phyloP scores from a whole-genome alignment of 257 asterid genomes.

The Salvia splendens region DNA sequence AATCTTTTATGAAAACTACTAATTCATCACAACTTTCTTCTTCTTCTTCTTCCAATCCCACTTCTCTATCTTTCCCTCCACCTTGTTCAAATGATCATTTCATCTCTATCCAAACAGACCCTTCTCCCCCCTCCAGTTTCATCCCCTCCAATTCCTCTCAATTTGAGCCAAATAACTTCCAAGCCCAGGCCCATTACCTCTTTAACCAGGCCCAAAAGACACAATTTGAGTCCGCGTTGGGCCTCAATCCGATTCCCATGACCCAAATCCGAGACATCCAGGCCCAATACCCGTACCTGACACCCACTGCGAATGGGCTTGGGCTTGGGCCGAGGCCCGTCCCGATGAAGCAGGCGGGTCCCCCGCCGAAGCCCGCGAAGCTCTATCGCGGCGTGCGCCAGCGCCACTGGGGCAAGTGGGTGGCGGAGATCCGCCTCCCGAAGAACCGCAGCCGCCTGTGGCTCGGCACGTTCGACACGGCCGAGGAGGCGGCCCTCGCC shows the following conservation, averaged over 20 bases:
- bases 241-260: slow-evolving; percentile 49
- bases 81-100: neutral
- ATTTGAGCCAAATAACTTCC: slow-evolving; percentile 31
- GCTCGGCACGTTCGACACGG: slow-evolving; percentile 95
- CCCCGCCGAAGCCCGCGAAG: slow-evolving; percentile 77
- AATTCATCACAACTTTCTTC: slow-evolving; percentile 50
- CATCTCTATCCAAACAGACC: no score
- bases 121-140: slow-evolving; percentile 37
- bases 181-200: slow-evolving; percentile 33
- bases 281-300: slow-evolving; percentile 31
- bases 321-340: slow-evolving; percentile 53
- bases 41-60: slow-evolving; percentile 40
- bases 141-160: slow-evolving; percentile 37
- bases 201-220: slow-evolving; percentile 42
- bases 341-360: slow-evolving; percentile 59
- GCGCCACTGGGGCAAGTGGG: slow-evolving; percentile 99
- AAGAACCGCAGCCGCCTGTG: slow-evolving; percentile 88
- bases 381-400: slow-evolving; percentile 96
- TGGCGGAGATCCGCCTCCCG: slow-evolving; percentile 94
- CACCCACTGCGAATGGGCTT: slow-evolving; percentile 31
- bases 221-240: slow-evolving; percentile 33
- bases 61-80: slow-evolving; percentile 14
- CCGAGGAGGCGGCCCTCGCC: slow-evolving; percentile 97
- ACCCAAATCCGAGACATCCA: slow-evolving; percentile 61
- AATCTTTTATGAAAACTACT: slow-evolving; percentile 88